A percentile compares a stretch with the other conserved stretches of the same genome.
Conservation (phyloP, 2,329 filamentous ascomycete species). For the Claviceps sorghi region DNA sequence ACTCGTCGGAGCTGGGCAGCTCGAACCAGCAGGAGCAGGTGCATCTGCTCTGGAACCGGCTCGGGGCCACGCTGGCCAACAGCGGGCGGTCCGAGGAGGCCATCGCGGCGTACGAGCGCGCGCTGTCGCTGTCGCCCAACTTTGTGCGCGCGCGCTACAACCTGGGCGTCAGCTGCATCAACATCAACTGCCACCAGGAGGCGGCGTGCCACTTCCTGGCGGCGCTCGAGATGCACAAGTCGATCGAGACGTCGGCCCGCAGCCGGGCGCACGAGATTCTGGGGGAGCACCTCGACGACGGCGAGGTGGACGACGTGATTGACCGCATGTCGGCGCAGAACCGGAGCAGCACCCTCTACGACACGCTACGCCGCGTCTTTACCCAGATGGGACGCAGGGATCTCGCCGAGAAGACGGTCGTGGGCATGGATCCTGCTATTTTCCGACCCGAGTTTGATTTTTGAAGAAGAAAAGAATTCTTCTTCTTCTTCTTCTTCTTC, state of each 20-base stretch:
- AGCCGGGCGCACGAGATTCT: constrained; percentile 75
- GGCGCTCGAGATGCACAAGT: constrained; percentile 88
- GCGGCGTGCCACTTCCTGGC: constrained; percentile 86
- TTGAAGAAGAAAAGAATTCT: too few relatives aligned
- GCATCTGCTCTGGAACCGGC: constrained; percentile 91
- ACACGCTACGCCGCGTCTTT: constrained; percentile 89
- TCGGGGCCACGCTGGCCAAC: constrained; percentile 92
- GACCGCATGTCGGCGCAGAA: constrained; percentile 89
- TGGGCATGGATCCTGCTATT: constrained; percentile 77
- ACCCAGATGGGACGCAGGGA: constrained; percentile 87
- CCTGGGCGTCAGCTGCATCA: constrained; percentile 90
- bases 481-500: background rate
- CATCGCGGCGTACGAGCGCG: constrained; percentile 90
- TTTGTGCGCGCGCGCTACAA: constrained; percentile 97
- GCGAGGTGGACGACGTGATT: constrained; percentile 51
- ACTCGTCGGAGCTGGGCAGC: constrained; percentile 67
- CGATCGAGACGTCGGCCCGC: constrained; percentile 72
- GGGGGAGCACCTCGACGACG: constrained; percentile 32
- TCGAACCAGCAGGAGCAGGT: constrained; percentile 76
- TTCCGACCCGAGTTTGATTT: constrained; percentile 91
- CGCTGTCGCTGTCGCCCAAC: constrained; percentile 78
- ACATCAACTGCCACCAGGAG: constrained; percentile 88
- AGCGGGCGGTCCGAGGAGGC: constrained; percentile 87
- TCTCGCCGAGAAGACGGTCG: constrained; percentile 71
- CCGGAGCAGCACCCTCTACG: constrained; percentile 90